Base-by-base conservation (phyloP, 2,329 filamentous ascomycete genomes). In the Cladosporium austrohemisphaericum region DNA sequence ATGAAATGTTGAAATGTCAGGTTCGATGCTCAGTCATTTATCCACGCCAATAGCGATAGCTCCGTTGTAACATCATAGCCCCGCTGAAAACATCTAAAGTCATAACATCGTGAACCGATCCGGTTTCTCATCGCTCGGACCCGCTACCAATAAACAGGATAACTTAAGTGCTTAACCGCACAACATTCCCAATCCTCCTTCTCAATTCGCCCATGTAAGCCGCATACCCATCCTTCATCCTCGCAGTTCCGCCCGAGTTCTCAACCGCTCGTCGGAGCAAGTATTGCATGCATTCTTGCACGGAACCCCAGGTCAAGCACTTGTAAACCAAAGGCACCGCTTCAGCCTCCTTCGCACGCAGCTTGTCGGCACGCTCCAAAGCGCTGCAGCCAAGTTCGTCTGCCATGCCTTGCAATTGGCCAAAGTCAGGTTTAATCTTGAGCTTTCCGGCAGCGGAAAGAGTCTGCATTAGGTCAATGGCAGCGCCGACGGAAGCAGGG, bases 391-490 rank as follows among this genome's bases (percentile, higher is more conserved):
- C 89, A 43, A 97, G 82, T 65, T 96, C 91, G 58, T 97, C 92
- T 1, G 92, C 92, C 92, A 97, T 97, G 31, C 92, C 91, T 73
- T 92, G 86, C 1, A 96, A 78, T 70, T 96, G 91, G 2, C 86
- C 86, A 65, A 88, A 90, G 0, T 71, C 68, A 5, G 80, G 68
- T 2, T 74, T 70, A 1, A 78, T 73, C 4, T 72, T 71, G 2
- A 68, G 32, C 52, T 74, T 53, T 25, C 67, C 62, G 3, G 60
- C 62, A 29, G 59, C 57, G 22, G 68, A 57, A 40, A 79, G 76
- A 11, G 69, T 55, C 33, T 73, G 69, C 43, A 76, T 75, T 5
- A 80, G 67, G 5, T 66, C 60, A 45, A 75, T 73, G 1, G 78
- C 79, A 23, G 71, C 70, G 29, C 70, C 57, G 6, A 95, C 84